phyloP scores from a whole-genome alignment of 1,284 basidiomycete genomes.

The Boletus albobrunnescens region DNA sequence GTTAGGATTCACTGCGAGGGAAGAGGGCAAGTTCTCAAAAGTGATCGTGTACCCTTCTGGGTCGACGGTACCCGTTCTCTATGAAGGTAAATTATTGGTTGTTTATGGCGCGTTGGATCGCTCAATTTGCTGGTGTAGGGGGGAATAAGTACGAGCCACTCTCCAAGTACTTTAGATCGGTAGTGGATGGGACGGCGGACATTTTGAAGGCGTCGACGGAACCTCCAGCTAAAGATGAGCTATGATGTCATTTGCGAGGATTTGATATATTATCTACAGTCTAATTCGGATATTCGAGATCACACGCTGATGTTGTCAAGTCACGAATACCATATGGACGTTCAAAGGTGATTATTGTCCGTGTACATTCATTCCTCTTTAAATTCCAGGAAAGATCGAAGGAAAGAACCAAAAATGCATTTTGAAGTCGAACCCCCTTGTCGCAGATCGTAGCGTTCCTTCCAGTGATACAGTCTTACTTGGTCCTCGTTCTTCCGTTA shows the following conservation, averaged over 20 bases:
- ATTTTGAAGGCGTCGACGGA: slow-evolving; percentile 32
- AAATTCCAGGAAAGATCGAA: slow-evolving; percentile 1
- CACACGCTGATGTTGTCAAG: background rate
- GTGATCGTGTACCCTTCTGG: slow-evolving; percentile 63
- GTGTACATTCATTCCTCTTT: background rate
- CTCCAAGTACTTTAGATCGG: slow-evolving; percentile 62
- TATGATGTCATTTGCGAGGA: slow-evolving; percentile 16
- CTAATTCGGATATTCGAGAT: background rate
- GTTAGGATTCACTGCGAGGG: slow-evolving; percentile 52
- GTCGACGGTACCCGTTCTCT: slow-evolving; percentile 50
- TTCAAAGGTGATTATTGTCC: background rate
- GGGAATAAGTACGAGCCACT: slow-evolving; percentile 61
- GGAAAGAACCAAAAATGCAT: background rate
- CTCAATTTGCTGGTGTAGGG: slow-evolving; percentile 38
- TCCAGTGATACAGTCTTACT: background rate
- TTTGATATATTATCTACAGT: slow-evolving; percentile 7
- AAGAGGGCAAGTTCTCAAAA: slow-evolving; percentile 53
- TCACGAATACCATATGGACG: background rate
- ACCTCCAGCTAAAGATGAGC: slow-evolving; percentile 24
- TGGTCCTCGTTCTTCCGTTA: background rate
- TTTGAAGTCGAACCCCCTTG: background rate
- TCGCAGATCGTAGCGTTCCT: background rate
- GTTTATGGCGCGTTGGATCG: background rate
- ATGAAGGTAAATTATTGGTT: slow-evolving; percentile 47
- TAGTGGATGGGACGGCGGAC: slow-evolving; percentile 62